Base-by-base conservation (phyloP, 495 filamentous ascomycete genomes). In the Penicillium malachiteum region DNA sequence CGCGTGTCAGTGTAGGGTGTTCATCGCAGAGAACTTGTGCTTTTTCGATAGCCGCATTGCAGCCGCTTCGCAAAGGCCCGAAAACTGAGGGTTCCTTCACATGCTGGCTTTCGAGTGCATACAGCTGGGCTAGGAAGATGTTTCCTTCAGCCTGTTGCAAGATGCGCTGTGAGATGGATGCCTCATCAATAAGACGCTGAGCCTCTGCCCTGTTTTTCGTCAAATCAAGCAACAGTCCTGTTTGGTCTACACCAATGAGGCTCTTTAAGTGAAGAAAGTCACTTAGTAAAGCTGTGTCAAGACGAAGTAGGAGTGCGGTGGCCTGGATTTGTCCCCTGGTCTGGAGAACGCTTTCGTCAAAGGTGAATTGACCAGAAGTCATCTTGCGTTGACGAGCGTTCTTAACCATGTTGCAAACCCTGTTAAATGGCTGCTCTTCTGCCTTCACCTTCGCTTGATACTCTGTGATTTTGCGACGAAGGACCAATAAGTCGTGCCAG, bases 381-480 rank as follows among this genome's bases (percentile, higher is more conserved):
- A 4, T 39, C 37, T 51, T 51, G 11, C 48, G 34, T n/a, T 35
- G 48, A 32, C 37, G 48, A 26, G 48, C 48, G 12, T 41, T 16
- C 21, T 51, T 18, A 7, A 51, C 48, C 48, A 51, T 51, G 10
- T 51, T 51, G 18, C 17, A 33, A 11, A 51, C 48, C 26, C 32
- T 9, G 34, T 30, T 40, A 33, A 51, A 51, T 9, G 48, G 48
- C 18, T 51, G 48, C 38, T 51, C 48, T 31, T 51, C 48, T 17
- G 31, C 12, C 34, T 51, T 41, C 16, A 51, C 48, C 17, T 31
- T 41, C 0, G 33, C 18, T 32, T 51, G 33, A 18, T 51, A 51
- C 8, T 40, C 48, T 6, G 10, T 17, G 9, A 51, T 51, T 8
- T 10, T 41, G 10, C 7, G 8, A 7, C 48, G 48, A 14, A 51